Base-by-base conservation (phyloP, 2,329 filamentous ascomycete genomes). In the Leptosphaerulina australis region DNA sequence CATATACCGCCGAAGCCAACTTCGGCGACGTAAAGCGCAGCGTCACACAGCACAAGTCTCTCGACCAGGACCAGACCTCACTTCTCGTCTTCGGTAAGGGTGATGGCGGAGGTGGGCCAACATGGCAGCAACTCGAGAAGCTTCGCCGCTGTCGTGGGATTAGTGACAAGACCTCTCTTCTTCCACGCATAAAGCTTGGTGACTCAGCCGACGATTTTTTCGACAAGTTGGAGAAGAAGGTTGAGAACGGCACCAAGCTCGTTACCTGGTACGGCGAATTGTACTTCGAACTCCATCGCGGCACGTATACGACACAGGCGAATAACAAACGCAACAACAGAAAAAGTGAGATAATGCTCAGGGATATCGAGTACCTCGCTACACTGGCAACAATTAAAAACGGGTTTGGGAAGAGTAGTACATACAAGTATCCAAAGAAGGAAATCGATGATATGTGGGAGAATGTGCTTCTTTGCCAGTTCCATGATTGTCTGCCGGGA, bases 361-460 rank as follows among this genome's bases (percentile, higher is more conserved):
- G 91, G 36, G 90, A 96, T 57, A 81, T 97, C 46, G 94, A 99
- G 73, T 86, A 90, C 58, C 79, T 97, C 26, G 90, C 92, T 6
- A 96, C 94, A 0, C 76, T 96, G 59, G 91, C 91, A 4, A 94
- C 88, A 2, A 76, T 97, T 55, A 84, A 85, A 62, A 78, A 86
- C 54, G 78, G 79, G 22, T 79, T 79, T 17, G 67, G 66, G 0
- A 68, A 64, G 47, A 64, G 65, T 47, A 70, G 64, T 36, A 67
- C 62, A 11, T 97, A 96, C 77, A 88, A 88, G 66, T 99, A 97
- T 69, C 94, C 94, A 8, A 97, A 96, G 75, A 84, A 88, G 68
- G 85, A 94, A n/a, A 87, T 99, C 46, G 94, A 99, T 68, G 82
- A 88, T 49, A 95, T 99, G 86, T 99, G 94, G 94, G 93, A 97